Evolutionary conservation across 495 filamentous ascomycete genomes (phyloP), one percentile per base, ranked within the genome.

Genomic region (Cairneyella variabilis): DNA sequence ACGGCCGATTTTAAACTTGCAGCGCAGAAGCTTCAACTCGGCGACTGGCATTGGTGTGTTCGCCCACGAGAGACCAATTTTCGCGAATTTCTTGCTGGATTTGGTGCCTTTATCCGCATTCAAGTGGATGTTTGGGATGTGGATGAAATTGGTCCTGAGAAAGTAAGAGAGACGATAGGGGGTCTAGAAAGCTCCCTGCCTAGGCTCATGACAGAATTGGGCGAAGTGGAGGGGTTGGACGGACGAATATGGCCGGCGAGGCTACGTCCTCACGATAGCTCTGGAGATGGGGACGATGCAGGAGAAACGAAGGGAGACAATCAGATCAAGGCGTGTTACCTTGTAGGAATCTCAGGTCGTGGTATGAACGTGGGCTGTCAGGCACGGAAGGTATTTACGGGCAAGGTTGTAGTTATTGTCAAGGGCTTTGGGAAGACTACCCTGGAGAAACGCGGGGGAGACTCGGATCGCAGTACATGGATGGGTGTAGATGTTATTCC

Each of bases 171-270:
- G 20, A 36, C 43, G 10, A 59, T 81, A 8, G 75, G 75, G 10
- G 82, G 79, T 77, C 53, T 83, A 41, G 80, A 84, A 56, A 76
- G 74, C 26, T 66, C 71, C 40, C 76, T 69, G 37, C 20, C 45
- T 3, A 49, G 53, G 36, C 28, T 56, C 3, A 21, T 56, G 12
- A 42, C 47, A 14, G 34, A 10, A 10, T 42, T 56, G 3, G 53
- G 44, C 4, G 21, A 45, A 12, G 14, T 42, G n/a, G 14, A 16
- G 17, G 53, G 53, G 10, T 34, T 83, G 21, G 59, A 76, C 40
- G 73, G 71, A 11, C 70, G 77, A 26, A 76, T 83, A 20, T 84
- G 81, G 81, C 81, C 81, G 10, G 75, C 67, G 21, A 64, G 79
- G 11, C 84, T 83, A 43, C 44, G 65, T 73, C 32, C 46, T 2